Base-by-base conservation (phyloP, 768 basidiomycete species). In the Russula brevipes region DNA sequence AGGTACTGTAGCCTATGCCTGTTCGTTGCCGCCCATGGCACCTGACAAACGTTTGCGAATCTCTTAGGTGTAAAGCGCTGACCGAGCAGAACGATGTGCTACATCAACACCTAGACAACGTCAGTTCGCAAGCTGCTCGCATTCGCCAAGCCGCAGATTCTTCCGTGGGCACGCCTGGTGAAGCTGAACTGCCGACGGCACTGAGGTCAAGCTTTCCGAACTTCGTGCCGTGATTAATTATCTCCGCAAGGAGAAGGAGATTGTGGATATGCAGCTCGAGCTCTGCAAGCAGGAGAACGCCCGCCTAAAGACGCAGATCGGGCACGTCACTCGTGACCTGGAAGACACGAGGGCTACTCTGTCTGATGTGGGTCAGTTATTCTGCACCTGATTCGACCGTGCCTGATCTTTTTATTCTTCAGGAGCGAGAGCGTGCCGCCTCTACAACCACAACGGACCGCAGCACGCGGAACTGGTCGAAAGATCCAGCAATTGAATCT, bases 171-270 rank as follows among this genome's bases (percentile, higher is more conserved):
- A 64, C 76, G 3, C 46, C 60, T 14, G 78, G 72, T 5, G 85
- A 83, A 49, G 76, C 68, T 24, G 83, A 83, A 69, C 73, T 0
- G 61, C 74, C 9, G 84, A 79, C 17, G 84, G 86, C 63, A 69
- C 76, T 3, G 88, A 89, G 65, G 78, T 79, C 2, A 87, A 90
- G 70, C 66, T 89, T 10, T 78, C 86, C 0, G 90, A 92, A 66
- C 75, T 93, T 24, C 87, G 88, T 35, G 82, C 87, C 17, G 87
- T 93, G 33, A 85, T 94, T 47, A 81, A 85, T 2, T 94, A 90
- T 73, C 77, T 95, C 39, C 82, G 93, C 46, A 91, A 88, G 70
- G 93, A 94, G 79, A 94, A 95, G 75, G 91, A 94, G 72, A 92
- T 95, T 57, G 87, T 91, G 50, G 92, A 95, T 68, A 81, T 94